Base-by-base conservation (phyloP, 148 eudicot genomes). In the Vaccinium macrocarpon region DNA sequence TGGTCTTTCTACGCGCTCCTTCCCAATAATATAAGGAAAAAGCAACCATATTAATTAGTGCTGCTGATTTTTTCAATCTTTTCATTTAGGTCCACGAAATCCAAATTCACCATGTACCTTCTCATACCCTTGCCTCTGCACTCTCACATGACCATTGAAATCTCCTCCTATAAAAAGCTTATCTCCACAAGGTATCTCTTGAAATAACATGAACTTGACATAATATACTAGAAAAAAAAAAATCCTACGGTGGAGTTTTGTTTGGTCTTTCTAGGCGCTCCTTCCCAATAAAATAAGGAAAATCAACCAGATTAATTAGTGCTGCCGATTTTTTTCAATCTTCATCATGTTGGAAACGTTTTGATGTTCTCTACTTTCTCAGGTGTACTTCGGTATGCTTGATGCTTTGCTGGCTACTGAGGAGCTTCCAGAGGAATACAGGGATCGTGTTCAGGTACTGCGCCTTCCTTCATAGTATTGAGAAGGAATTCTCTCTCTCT, bases 361-460 rank as follows among this genome's bases (percentile, higher is more conserved):
- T 73, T 38, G 16, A 57, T 76, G 38, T 19, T 27, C 38, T 27
- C 73, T 27, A 27, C 18, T 68, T 68, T 50, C 81, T 81, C 90
- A 94, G 98, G 95, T 96, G 6, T 94, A 96, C 86, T 95, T 94
- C 73, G 97, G 98, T 16, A 94, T 96, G 97, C 92, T 96, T 80
- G 98, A 93, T 68, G 97, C 95, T 68, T 88, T 96, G 81, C 89
- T 96, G 91, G 95, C 97, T 85, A 88, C 98, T 56, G 98, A 94
- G 83, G 92, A 89, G 85, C 94, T 96, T 35, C 99, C 99, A 11
- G 99, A 94, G 87, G 98, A 96, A 81, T 94, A 90, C 68, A 91
- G 95, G 84, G 88, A 91, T 83, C 95, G 88, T 46, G 86, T 91
- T 77, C 97, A 94, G 93, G 97, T 92, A 81, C 21, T 55, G 9